Base-by-base conservation (phyloP, 495 filamentous ascomycete genomes). In the Penicillium bialowiezense region DNA sequence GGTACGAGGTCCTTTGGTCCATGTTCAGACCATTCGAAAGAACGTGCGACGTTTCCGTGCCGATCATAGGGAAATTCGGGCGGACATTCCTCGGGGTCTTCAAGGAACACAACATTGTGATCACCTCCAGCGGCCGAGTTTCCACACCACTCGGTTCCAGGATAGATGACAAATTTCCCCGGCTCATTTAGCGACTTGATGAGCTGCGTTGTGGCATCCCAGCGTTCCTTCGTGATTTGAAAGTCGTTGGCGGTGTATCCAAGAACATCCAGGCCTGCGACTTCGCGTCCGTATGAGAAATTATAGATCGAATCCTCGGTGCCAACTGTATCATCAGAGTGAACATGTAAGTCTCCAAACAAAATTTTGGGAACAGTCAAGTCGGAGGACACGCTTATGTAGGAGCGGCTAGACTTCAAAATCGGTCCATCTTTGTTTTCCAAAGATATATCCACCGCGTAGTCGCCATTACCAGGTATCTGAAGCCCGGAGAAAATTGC, bases 171-270 rank as follows among this genome's bases (percentile, higher is more conserved):
- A 32, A 60, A 64, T 10, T 56, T 29, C 0, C 60, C 54, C 10
- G 49, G 43, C 17, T 49, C 6, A 33, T 64, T 64, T 41, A 60
- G 37, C 8, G 44, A 42, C 31, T 40, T 37, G 19, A 64, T 60
- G 3, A 56, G 24, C 3, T 56, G 31, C 1, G 52, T 12, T 23
- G 60, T 64, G 1, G 51, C 41, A n/a, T 53, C 54, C 56, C 60
- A 64, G 24, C 52, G 54, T 13, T 36, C 50, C 24, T 56, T 54
- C 19, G 60, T 64, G 32, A 64, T 60, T 38, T 64, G 58, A 45
- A 64, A 64, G 48, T 64, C 60, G 45, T 64, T 60, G n/a, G 60
- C 60, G 7, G 60, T 64, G 37, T 64, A 64, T 31, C 60, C 60
- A 14, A 64, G 51, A 21, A 64, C 50, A 45, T 64, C 60, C 0